phyloP scores from a whole-genome alignment of 2,329 filamentous ascomycete genomes.

The Xylariaceae sp. region DNA sequence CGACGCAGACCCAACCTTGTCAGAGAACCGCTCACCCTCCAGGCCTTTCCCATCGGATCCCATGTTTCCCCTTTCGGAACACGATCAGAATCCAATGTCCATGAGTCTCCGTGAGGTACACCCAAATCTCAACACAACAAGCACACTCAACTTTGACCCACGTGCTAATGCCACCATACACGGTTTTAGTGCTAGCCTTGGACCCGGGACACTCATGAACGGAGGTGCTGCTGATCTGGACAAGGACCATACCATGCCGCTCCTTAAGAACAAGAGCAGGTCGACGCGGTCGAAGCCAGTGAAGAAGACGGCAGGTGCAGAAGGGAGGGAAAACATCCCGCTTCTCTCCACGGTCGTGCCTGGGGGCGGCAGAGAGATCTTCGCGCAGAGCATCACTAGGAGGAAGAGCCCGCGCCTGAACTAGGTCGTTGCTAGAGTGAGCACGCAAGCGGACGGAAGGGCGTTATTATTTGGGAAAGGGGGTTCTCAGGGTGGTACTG shows the following conservation, averaged over 20 bases:
- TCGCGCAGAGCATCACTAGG: constrained; percentile 50
- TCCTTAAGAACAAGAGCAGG: constrained; percentile 49
- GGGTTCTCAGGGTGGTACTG: constrained; percentile 8
- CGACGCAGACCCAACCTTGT: constrained; percentile 38
- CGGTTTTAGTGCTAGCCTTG: constrained; percentile 27
- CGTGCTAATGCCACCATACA: constrained; percentile 45
- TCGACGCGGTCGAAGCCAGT: constrained; percentile 38
- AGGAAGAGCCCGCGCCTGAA: constrained; percentile 59
- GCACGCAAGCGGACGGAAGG: too few species aligned
- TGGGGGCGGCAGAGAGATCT: constrained; percentile 39
- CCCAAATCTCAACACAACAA: constrained; percentile 51
- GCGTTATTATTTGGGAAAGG: too few species aligned
- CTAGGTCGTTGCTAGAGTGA: too few species aligned
- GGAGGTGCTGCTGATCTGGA: constrained; percentile 16
- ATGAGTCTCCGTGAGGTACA: constrained; percentile 60
- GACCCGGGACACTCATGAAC: constrained; percentile 16
- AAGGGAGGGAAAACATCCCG: constrained; percentile 57
- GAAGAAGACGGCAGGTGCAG: constrained; percentile 39
- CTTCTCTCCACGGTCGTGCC: constrained; percentile 33
- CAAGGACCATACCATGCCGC: constrained; percentile 47
- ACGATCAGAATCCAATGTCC: constrained; percentile 37
- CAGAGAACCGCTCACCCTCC: constrained; percentile 32
- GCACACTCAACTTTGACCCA: constrained; percentile 46
- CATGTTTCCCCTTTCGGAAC: constrained; percentile 19
- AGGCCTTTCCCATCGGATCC: constrained; percentile 27